Conservation (phyloP, 306 rosid species). For the Inga laurina region DNA sequence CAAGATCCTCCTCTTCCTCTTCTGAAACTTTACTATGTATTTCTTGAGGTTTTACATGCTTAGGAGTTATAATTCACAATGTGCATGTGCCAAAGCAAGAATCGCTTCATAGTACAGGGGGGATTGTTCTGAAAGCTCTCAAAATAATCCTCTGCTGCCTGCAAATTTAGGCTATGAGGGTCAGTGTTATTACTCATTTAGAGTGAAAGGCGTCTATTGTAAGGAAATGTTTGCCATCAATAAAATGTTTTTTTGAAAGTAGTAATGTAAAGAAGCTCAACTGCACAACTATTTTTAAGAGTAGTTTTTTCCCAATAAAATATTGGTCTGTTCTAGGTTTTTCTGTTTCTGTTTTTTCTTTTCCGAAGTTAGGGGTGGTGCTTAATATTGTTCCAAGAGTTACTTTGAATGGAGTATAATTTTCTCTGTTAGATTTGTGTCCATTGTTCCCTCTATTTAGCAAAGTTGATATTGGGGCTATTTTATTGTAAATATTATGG, state of each 20-base stretch:
- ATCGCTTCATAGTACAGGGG: slow-evolving; percentile 3
- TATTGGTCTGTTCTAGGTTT: neutral
- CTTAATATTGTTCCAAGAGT: neutral
- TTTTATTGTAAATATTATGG: neutral
- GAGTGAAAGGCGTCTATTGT: neutral
- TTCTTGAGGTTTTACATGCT: neutral
- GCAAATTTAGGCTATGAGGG: neutral
- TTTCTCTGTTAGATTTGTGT: neutral
- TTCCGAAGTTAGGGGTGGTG: neutral
- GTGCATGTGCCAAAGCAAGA: slow-evolving; percentile 3
- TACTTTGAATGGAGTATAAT: neutral
- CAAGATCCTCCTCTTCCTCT: neutral
- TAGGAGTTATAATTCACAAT: neutral
- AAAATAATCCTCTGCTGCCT: neutral
- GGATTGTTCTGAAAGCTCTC: neutral
- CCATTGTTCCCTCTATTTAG: neutral
- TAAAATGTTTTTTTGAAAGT: neutral
- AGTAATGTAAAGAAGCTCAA: slow-evolving; percentile 1
- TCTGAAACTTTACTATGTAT: slow-evolving; percentile 4
- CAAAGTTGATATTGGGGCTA: neutral
- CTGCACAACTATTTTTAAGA: neutral
- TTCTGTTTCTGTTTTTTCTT: neutral
- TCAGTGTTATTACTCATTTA: neutral
- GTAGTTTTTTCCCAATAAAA: neutral
- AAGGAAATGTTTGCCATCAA: slow-evolving; percentile 6